phyloP scores from a whole-genome alignment of 257 asterid genomes.

The Penstemon davidsonii region DNA sequence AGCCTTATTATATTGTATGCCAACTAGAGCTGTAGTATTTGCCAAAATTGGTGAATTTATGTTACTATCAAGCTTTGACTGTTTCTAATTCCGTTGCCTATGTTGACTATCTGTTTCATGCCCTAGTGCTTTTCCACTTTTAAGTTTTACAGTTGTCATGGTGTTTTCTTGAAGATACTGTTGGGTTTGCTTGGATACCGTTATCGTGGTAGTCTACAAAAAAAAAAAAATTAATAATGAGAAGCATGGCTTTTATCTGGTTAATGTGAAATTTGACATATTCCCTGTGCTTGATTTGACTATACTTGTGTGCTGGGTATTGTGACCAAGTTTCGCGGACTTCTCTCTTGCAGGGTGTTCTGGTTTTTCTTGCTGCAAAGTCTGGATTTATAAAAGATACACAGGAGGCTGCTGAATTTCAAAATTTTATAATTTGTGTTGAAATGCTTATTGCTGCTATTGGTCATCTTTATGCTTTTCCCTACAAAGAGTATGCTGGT shows the following conservation, averaged over 20 bases:
- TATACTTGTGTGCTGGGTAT: too few species aligned
- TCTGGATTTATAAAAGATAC: slow-evolving; percentile 67
- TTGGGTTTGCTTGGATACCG: slow-evolving; percentile 11
- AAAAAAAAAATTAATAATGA: background rate
- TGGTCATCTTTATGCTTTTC: slow-evolving; percentile 91
- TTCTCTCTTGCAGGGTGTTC: slow-evolving; percentile 64
- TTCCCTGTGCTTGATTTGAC: too few species aligned
- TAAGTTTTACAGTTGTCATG: background rate
- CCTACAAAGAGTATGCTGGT: slow-evolving; percentile 96
- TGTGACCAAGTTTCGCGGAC: too few species aligned
- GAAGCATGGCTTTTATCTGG: background rate
- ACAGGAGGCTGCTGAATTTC: slow-evolving; percentile 91
- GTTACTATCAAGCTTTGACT: slow-evolving; percentile 1
- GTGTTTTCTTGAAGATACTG: slow-evolving; percentile 13
- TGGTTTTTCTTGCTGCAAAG: slow-evolving; percentile 96
- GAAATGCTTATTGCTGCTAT: slow-evolving; percentile 97
- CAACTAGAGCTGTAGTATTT: background rate
- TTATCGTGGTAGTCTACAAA: slow-evolving; percentile 15
- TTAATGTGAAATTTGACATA: too few species aligned
- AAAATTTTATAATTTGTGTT: slow-evolving; percentile 79
- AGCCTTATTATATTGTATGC: background rate
- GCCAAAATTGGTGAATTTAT: slow-evolving; percentile 8
- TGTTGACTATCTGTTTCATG: background rate
- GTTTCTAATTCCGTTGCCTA: background rate
- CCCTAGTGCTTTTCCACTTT: background rate